Evolutionary conservation across 768 basidiomycete species (phyloP).

Genomic region (Psilocybe subaeruginosa): DNA sequence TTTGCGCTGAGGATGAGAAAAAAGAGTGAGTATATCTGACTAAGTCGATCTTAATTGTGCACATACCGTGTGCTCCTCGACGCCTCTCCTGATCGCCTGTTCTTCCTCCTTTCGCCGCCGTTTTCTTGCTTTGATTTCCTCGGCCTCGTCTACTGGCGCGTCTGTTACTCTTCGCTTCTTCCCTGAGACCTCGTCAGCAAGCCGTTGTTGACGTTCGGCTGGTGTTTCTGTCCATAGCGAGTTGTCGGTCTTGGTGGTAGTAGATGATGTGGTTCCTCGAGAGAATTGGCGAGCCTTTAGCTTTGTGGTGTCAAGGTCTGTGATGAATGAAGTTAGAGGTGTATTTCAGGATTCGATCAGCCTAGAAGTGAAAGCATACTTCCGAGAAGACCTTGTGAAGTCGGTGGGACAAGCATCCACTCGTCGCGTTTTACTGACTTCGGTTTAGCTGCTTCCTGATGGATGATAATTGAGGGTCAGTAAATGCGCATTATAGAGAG

Average conservation of each 20-base stretch:
- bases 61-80: constrained; percentile 81
- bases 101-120: constrained; percentile 70
- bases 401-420: constrained; percentile 98
- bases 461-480: neutral
- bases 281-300: constrained; percentile 82
- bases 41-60: neutral
- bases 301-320: constrained; percentile 88
- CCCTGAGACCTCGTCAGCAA: constrained; percentile 95
- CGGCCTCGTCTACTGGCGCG: constrained; percentile 42
- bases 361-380: constrained; percentile 50
- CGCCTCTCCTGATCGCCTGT: constrained; percentile 65
- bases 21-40: neutral
- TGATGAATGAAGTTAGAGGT: neutral
- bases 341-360: neutral
- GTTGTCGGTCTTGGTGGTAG: constrained; percentile 49
- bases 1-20: constrained; percentile 35
- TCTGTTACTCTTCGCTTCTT: constrained; percentile 78
- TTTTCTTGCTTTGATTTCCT: constrained; percentile 45
- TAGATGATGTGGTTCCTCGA: constrained; percentile 47
- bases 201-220: constrained; percentile 84
- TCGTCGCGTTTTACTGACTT: constrained; percentile 85
- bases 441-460: constrained; percentile 74
- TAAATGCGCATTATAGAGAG: neutral
- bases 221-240: constrained; percentile 98
- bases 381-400: constrained; percentile 74